Conservation (phyloP, 208 protist species). For the Acanthamoeba culbertsoni region DNA sequence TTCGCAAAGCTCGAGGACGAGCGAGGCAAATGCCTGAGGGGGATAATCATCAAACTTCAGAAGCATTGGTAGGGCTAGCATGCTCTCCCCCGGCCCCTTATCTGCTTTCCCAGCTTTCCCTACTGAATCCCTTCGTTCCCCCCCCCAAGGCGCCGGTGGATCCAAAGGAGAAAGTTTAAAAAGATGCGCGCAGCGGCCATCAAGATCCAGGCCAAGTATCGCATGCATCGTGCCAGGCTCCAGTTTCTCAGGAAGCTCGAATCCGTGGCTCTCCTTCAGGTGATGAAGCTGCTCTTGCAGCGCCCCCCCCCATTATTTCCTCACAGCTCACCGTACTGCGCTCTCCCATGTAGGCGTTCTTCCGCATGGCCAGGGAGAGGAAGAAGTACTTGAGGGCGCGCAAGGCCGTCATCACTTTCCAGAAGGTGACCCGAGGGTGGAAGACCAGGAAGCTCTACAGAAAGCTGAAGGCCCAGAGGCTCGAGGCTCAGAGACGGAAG, state of each 20-base stretch:
- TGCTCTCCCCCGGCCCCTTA: no score
- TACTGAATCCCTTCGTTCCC: background rate
- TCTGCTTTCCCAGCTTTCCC: no score
- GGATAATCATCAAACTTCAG: background rate
- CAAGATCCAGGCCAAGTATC: conserved; percentile 7
- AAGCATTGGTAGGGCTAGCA: background rate
- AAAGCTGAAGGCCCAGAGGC: conserved; percentile 38
- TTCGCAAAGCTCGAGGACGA: conserved; percentile 18
- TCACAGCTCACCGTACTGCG: background rate
- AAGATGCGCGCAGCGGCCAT: background rate
- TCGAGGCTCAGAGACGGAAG: background rate
- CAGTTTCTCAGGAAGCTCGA: background rate
- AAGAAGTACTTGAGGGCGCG: background rate
- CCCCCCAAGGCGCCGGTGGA: background rate
- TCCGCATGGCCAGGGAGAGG: background rate
- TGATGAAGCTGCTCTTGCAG: no score
- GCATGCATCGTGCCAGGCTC: background rate
- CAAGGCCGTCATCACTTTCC: conserved; percentile 26
- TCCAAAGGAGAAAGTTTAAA: conserved; percentile 3
- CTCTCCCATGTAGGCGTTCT: background rate
- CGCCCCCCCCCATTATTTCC: background rate
- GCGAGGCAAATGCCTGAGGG: background rate
- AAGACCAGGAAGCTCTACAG: conserved; percentile 17
- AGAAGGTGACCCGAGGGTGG: background rate
- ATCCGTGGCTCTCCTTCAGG: background rate